Percentiles rank a stretch among this genome's conserved stretches.
Conservation (phyloP, 352 stramenopile species). For the Pythium grandisporangium region DNA sequence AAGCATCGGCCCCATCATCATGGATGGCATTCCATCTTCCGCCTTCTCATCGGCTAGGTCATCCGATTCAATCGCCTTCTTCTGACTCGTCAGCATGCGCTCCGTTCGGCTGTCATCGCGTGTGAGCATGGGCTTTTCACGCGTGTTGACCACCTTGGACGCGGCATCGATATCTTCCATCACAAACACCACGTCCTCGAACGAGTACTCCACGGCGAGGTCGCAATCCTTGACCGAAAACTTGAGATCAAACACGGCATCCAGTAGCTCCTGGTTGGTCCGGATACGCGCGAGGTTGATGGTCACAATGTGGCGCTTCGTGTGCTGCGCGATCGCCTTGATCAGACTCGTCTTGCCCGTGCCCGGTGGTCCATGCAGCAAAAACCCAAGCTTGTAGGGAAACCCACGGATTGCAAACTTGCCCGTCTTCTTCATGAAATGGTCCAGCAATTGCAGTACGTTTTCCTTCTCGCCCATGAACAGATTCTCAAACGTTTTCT, state of each 20-base stretch:
- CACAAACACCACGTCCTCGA: slow-evolving; percentile 87
- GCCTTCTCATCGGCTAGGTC: not conserved
- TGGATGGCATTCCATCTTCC: slow-evolving; percentile 6
- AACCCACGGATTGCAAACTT: slow-evolving; percentile 86
- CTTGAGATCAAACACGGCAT: slow-evolving; percentile 74
- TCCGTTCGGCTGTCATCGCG: not conserved
- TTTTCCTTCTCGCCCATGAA: slow-evolving; percentile 82
- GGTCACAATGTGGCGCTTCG: slow-evolving; percentile 65
- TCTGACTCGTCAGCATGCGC: not conserved
- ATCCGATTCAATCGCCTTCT: slow-evolving; percentile 1
- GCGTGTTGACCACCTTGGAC: slow-evolving; percentile 58
- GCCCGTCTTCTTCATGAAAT: slow-evolving; percentile 55
- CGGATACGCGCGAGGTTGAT: slow-evolving; percentile 69
- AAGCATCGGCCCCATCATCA: slow-evolving; percentile 17
- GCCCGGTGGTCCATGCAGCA: slow-evolving; percentile 83
- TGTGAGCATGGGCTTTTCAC: slow-evolving; percentile 1
- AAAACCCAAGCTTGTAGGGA: slow-evolving; percentile 82
- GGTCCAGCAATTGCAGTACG: slow-evolving; percentile 61
- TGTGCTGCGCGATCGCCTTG: slow-evolving; percentile 79
- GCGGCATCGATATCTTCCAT: slow-evolving; percentile 88
- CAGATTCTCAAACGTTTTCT: slow-evolving; percentile 85
- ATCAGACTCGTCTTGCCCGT: slow-evolving; percentile 89
- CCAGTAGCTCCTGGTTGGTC: slow-evolving; percentile 77
- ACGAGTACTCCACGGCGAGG: slow-evolving; percentile 49
- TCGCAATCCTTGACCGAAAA: slow-evolving; percentile 54